These are phyloP conservation scores for Williopsis jadinii DNA, from an alignment of 1,139 yeast genomes.

Conservation along the genomic window DNA sequence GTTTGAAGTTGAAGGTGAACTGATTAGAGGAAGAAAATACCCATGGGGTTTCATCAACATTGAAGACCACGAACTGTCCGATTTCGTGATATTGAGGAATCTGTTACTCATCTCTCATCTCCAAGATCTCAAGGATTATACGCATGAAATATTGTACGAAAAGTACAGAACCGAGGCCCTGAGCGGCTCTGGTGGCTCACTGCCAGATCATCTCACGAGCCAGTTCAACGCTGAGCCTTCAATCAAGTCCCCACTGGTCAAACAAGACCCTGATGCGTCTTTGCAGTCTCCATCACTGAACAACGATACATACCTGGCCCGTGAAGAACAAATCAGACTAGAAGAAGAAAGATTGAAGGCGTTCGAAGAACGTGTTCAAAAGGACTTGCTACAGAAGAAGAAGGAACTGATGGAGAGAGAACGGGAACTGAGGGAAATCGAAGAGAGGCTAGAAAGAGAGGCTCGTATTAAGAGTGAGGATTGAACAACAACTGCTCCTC, in stretches of 20 bases:
- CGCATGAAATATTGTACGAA: slow-evolving; percentile 89
- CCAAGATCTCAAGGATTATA: slow-evolving; percentile 86
- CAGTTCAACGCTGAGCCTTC: slow-evolving; percentile 14
- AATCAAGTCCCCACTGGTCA: slow-evolving; percentile 17
- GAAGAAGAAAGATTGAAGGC: slow-evolving; percentile 77
- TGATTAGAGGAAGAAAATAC: slow-evolving; percentile 74
- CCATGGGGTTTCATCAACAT: slow-evolving; percentile 95
- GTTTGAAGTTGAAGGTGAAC: slow-evolving; percentile 52
- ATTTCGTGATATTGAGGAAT: slow-evolving; percentile 75
- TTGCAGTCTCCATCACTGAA: slow-evolving; percentile 10
- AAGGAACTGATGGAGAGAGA: slow-evolving; percentile 84
- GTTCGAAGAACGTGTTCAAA: slow-evolving; percentile 83
- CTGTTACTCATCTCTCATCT: slow-evolving; percentile 87
- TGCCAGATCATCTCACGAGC: slow-evolving; percentile 16
- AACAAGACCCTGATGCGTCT: slow-evolving; percentile 21
- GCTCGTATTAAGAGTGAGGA: slow-evolving; percentile 18
- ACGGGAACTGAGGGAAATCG: slow-evolving; percentile 77
- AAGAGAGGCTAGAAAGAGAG: slow-evolving; percentile 61
- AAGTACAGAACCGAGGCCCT: slow-evolving; percentile 88
- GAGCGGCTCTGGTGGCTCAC: slow-evolving; percentile 42
- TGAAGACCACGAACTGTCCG: slow-evolving; percentile 77
- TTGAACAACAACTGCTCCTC: too few relatives aligned
- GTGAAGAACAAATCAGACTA: slow-evolving; percentile 74
- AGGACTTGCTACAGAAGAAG: slow-evolving; percentile 78
- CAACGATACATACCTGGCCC: slow-evolving; percentile 47